Evolutionary conservation across 495 filamentous ascomycete species (phyloP).

Genomic region (Penicillium soppii): DNA sequence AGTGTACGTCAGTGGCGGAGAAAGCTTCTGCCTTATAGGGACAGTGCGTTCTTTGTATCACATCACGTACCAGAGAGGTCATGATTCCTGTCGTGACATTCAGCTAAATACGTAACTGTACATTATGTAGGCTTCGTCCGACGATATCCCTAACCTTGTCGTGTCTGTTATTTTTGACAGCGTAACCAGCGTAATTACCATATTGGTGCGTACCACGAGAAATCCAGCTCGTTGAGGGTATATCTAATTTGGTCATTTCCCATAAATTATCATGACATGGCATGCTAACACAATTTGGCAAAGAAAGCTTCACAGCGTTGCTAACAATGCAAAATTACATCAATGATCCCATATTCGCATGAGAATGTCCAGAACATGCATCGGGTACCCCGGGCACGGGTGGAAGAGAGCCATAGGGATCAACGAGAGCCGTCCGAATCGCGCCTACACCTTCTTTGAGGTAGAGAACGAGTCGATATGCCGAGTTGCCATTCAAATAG

Average conservation of each 20-base stretch:
- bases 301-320: neutral
- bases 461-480: slow-evolving; percentile 82
- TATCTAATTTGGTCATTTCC: slow-evolving; percentile 28
- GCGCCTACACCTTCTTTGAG: slow-evolving; percentile 62
- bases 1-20: no score
- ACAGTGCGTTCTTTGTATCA: no score
- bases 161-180: no score
- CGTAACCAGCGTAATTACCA: no score
- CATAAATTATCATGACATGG: slow-evolving; percentile 21
- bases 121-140: no score
- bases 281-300: slow-evolving; percentile 5
- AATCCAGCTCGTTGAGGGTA: slow-evolving; percentile 13
- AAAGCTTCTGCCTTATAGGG: no score
- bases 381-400: slow-evolving; percentile 1
- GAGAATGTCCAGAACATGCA: neutral
- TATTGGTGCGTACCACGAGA: no score
- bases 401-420: slow-evolving; percentile 33
- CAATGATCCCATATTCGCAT: slow-evolving; percentile 21
- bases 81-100: no score
- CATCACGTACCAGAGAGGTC: no score
- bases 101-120: no score
- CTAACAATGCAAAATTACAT: neutral
- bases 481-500: slow-evolving; percentile 95
- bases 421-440: slow-evolving; percentile 38
- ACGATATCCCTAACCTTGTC: no score